A percentile compares a stretch with the other conserved stretches of the same genome.
These are phyloP conservation scores for Cadophora gregata DNA, from an alignment of 2,329 filamentous ascomycete genomes.

Conservation along the genomic window DNA sequence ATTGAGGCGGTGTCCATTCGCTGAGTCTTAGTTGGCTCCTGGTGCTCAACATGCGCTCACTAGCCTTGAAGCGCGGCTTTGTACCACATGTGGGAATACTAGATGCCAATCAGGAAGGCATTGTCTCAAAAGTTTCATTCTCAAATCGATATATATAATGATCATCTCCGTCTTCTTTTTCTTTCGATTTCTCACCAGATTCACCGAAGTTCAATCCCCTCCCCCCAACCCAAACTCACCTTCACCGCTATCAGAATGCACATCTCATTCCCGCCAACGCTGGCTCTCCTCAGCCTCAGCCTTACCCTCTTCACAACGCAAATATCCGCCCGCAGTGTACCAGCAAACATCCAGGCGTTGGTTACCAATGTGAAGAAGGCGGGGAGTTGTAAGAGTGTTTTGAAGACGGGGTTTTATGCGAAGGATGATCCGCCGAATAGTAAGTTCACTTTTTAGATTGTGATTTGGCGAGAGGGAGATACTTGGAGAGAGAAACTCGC, in stretches of 20 bases:
- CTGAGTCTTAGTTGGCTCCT: no score
- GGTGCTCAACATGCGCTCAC: no score
- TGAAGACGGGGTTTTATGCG: conserved; percentile 51
- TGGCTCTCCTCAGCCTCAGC: background rate
- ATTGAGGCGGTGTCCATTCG: no score
- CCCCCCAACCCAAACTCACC: no score
- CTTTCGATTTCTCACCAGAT: no score
- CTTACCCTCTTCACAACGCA: background rate
- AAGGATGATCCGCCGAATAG: conserved; percentile 47
- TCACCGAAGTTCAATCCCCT: no score
- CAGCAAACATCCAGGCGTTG: conserved; percentile 50
- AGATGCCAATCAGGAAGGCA: no score
- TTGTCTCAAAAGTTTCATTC: no score
- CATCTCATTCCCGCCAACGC: background rate
- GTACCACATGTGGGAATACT: background rate
- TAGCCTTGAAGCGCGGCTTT: background rate
- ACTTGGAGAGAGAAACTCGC: background rate
- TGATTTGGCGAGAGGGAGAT: background rate
- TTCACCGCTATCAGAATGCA: background rate
- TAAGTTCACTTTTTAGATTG: conserved; percentile 33
- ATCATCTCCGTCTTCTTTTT: no score
- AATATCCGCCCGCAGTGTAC: conserved; percentile 42
- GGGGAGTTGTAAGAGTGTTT: conserved; percentile 47
- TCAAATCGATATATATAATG: no score
- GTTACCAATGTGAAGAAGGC: conserved; percentile 49